Conservation (phyloP, 169 alveolate genomes). For the Cryptosporidium meleagridis region DNA sequence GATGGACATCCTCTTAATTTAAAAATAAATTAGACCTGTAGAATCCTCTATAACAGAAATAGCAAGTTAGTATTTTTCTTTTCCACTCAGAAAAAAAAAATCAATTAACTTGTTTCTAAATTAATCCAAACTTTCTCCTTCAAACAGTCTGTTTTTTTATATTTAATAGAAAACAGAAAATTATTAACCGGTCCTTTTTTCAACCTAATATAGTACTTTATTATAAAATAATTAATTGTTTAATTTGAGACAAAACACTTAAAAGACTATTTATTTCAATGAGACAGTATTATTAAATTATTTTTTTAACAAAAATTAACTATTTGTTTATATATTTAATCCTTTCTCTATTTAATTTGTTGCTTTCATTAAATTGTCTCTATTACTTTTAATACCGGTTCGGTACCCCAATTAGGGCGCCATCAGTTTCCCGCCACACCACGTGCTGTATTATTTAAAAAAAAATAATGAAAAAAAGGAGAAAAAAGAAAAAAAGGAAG, state of each 20-base stretch:
- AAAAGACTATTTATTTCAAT: neutral
- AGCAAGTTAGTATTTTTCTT: neutral
- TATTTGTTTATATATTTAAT: neutral
- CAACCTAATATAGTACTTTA: neutral
- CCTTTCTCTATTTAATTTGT: neutral
- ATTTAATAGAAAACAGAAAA: neutral
- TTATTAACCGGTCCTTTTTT: constrained; percentile 5
- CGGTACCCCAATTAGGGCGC: constrained; percentile 5
- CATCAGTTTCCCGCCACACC: neutral
- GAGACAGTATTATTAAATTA: neutral
- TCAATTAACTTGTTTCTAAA: neutral
- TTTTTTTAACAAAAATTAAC: too few relatives aligned
- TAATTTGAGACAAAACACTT: constrained; percentile 3
- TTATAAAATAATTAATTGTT: neutral
- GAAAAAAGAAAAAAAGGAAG: neutral
- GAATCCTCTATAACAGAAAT: neutral
- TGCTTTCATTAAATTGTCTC: neutral
- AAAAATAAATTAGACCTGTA: neutral
- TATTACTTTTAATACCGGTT: neutral
- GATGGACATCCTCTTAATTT: constrained; percentile 17
- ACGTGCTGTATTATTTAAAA: neutral
- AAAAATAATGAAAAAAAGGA: neutral
- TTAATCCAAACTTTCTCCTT: constrained; percentile 2
- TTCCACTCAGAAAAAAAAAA: neutral
- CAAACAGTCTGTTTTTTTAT: neutral